Evolutionary conservation across 305 asterid species (phyloP).

Genomic region (Fraxinus sp.): DNA sequence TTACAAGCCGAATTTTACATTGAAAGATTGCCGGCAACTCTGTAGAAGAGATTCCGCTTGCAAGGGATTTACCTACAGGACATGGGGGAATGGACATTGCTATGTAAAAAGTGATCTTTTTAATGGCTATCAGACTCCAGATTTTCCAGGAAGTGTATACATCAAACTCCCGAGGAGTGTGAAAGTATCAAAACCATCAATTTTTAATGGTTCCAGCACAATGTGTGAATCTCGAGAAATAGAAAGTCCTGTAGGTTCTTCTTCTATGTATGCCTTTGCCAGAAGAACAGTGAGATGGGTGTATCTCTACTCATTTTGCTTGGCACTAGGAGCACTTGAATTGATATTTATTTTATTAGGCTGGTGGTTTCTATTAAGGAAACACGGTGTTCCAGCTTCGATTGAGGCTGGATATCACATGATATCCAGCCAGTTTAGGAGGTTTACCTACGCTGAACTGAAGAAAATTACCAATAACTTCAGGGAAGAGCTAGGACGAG

Average conservation of each 20-base stretch:
- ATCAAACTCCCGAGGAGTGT: constrained; percentile 49
- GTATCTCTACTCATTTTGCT: constrained; percentile 44
- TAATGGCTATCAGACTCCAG: constrained; percentile 50
- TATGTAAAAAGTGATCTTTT: constrained; percentile 51
- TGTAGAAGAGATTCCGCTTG: constrained; percentile 47
- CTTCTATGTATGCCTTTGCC: constrained; percentile 43
- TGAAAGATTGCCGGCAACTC: constrained; percentile 37
- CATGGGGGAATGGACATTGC: constrained; percentile 46
- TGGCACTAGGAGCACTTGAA: constrained; percentile 48
- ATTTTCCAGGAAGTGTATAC: constrained; percentile 46
- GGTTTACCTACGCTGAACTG: constrained; percentile 52
- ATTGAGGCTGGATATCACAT: constrained; percentile 59
- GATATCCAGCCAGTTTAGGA: constrained; percentile 57
- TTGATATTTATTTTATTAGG: constrained; percentile 40
- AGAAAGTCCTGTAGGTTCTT: constrained; percentile 26
- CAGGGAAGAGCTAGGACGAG: constrained; percentile 59
- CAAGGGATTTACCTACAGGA: constrained; percentile 43
- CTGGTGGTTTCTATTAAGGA: constrained; percentile 60
- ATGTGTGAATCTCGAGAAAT: constrained; percentile 28
- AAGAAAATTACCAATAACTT: constrained; percentile 60
- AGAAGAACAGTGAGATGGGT: constrained; percentile 38
- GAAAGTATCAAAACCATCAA: constrained; percentile 30
- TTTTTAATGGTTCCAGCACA: constrained; percentile 30
- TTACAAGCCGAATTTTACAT: constrained; percentile 12
- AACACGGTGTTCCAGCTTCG: constrained; percentile 44